Percentiles rank a stretch among this genome's conserved stretches.
phyloP scores from a whole-genome alignment of 2,329 filamentous ascomycete genomes.

The Fusarium abutilonis region DNA sequence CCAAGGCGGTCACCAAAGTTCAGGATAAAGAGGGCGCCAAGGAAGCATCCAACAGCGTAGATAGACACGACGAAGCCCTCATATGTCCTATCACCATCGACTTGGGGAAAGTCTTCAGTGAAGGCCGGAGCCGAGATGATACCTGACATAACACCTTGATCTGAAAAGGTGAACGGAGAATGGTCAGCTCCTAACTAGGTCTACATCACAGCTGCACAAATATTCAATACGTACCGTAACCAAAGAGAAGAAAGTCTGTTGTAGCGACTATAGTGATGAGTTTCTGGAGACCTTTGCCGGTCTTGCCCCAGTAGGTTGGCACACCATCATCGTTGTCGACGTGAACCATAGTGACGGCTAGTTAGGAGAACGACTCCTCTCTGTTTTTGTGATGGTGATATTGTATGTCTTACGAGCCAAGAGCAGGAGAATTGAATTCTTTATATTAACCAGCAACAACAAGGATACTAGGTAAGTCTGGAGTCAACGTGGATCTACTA shows the following conservation, averaged over 20 bases:
- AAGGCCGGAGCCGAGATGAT: slow-evolving; percentile 63
- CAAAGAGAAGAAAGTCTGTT: slow-evolving; percentile 33
- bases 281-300: slow-evolving; percentile 28
- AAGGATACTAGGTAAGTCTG: slow-evolving; percentile 20
- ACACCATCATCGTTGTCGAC: slow-evolving; percentile 31
- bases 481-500: slow-evolving; percentile 26
- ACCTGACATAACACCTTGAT: slow-evolving; percentile 65
- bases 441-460: slow-evolving; percentile 18
- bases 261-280: slow-evolving; percentile 35
- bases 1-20: slow-evolving; percentile 64
- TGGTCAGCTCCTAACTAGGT: not conserved
- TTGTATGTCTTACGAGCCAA: not conserved
- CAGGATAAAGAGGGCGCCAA: slow-evolving; percentile 61
- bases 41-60: slow-evolving; percentile 64
- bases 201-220: slow-evolving; percentile 34
- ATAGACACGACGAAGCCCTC: slow-evolving; percentile 61
- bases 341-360: slow-evolving; percentile 32
- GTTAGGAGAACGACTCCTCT: slow-evolving; percentile 8
- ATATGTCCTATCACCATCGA: slow-evolving; percentile 56
- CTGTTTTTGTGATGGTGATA: not conserved
- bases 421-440: slow-evolving; percentile 16
- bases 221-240: slow-evolving; percentile 21
- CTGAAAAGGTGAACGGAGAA: slow-evolving; percentile 35
- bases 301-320: slow-evolving; percentile 35
- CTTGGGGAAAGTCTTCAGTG: slow-evolving; percentile 56